Base-by-base conservation (phyloP, 2,329 filamentous ascomycete genomes). In the Trichoderma polysporum region DNA sequence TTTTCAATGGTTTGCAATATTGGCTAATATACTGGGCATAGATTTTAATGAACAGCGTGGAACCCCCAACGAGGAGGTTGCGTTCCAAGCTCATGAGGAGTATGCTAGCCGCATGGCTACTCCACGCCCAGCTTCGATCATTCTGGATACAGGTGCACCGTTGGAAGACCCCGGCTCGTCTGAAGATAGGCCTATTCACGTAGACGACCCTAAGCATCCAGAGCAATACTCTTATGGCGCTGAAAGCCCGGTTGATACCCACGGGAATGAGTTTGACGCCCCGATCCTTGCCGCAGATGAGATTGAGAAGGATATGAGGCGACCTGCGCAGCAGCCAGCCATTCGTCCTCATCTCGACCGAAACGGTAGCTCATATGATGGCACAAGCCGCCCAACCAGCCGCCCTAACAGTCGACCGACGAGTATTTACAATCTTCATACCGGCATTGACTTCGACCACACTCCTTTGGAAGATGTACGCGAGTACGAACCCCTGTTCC, bases 401-500 rank as follows among this genome's bases (percentile, higher is more conserved):
- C 81, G 87, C 69, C 85, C 88, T n/a, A 66, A 33, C 19, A 72
- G 70, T 53, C 70, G 73, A 25, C 79, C 82, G 35, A 91, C 71
- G n/a, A 76, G 87, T 75, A 80, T 89, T 47, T 88, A 90, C 75
- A 87, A 85, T 70, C 82, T 80, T 53, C 79, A 84, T 7, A 81
- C 84, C 17, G 80, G 81, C 64, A 72, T 77, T 12, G 82, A 90
- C 77, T 76, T 90, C 77, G 80, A 80, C 74, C 79, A 87, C 50
- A 93, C 90, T 3, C 92, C 91, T 5, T 81, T 97, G 9, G 93
- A 96, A 73, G 91, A 97, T 74, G 91, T 97, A 5, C 90, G 94
- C 73, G 94, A 98, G 77, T 98, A 98, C 74, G 94, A 98, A 76
- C 95, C 95, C 1, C 82, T 99, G 3, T 99, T 99, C 79, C 90